These are phyloP conservation scores for Russula vinacea DNA, from an alignment of 768 basidiomycete genomes.

Conservation along the genomic window DNA sequence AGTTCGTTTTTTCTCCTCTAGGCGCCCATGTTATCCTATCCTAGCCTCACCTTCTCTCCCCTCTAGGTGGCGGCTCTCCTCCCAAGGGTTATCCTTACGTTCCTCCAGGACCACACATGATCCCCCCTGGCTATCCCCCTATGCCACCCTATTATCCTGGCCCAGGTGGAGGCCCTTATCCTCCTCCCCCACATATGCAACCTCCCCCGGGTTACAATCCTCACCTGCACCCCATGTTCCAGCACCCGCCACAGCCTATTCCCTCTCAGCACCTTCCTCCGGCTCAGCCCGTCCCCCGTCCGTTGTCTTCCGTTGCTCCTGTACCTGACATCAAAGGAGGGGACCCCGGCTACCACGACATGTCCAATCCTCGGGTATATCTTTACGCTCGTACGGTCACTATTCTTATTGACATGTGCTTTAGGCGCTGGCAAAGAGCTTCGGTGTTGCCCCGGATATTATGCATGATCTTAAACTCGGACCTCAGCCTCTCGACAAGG, in stretches of 20 bases:
- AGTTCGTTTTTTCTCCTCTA: constrained; percentile 26
- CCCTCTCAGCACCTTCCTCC: constrained; percentile 42
- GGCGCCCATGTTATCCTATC: constrained; percentile 23
- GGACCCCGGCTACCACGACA: constrained; percentile 76
- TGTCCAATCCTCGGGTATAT: constrained; percentile 63
- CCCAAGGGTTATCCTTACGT: constrained; percentile 38
- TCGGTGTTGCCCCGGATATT: constrained; percentile 72
- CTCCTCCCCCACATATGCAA: constrained; percentile 43
- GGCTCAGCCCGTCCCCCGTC: constrained; percentile 36
- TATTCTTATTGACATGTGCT: constrained; percentile 25
- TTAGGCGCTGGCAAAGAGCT: constrained; percentile 69
- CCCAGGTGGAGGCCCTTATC: constrained; percentile 39
- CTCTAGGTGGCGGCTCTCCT: constrained; percentile 34
- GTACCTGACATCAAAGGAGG: constrained; percentile 57
- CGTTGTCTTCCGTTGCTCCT: constrained; percentile 32
- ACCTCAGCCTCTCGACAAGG: constrained; percentile 49
- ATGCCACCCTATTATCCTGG: constrained; percentile 46
- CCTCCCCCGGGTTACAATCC: constrained; percentile 49
- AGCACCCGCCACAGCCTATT: constrained; percentile 44
- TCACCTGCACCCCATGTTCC: constrained; percentile 60
- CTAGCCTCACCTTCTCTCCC: constrained; percentile 21
- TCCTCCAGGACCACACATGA: constrained; percentile 40
- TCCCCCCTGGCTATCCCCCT: constrained; percentile 47
- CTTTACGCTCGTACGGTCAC: neutral
- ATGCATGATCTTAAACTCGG: constrained; percentile 60